Evolutionary conservation across 805 yeast species (phyloP).

Genomic region (Metschnikowia anglica): DNA sequence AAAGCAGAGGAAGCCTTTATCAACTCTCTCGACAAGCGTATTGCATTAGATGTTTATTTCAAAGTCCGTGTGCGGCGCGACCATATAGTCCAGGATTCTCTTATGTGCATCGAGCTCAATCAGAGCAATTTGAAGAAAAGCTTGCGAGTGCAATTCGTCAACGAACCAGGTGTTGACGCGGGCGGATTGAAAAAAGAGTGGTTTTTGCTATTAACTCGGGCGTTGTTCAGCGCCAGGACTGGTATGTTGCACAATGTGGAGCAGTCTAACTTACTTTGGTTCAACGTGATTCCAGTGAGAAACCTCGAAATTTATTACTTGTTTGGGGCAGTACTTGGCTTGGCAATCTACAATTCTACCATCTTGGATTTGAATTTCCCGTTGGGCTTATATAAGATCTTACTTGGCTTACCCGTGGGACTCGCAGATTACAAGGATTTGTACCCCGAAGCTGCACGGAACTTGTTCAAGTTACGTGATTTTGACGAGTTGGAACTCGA

Average conservation of each 20-base stretch:
- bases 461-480: slow-evolving; percentile 31
- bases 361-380: slow-evolving; percentile 83
- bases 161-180: slow-evolving; percentile 93
- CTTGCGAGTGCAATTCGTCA: slow-evolving; percentile 72
- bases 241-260: slow-evolving; percentile 67
- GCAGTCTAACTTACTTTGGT: slow-evolving; percentile 77
- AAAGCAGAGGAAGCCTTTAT: slow-evolving; percentile 89
- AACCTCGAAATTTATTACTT: slow-evolving; percentile 60
- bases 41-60: slow-evolving; percentile 65
- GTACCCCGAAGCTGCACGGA: slow-evolving; percentile 60
- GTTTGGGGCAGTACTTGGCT: slow-evolving; percentile 83
- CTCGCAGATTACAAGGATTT: slow-evolving; percentile 66
- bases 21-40: slow-evolving; percentile 62
- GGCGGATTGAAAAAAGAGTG: slow-evolving; percentile 95
- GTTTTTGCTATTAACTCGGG: slow-evolving; percentile 74
- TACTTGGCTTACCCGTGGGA: slow-evolving; percentile 54
- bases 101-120: slow-evolving; percentile 57
- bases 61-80: slow-evolving; percentile 67
- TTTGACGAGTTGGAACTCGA: slow-evolving; percentile 32
- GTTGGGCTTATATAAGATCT: slow-evolving; percentile 67
- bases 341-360: slow-evolving; percentile 88
- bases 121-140: slow-evolving; percentile 67
- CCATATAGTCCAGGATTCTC: slow-evolving; percentile 70
- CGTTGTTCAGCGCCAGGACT: slow-evolving; percentile 64
- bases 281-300: slow-evolving; percentile 49